phyloP scores from a whole-genome alignment of 148 eudicot species.

The Heliamphora exappendiculata region DNA sequence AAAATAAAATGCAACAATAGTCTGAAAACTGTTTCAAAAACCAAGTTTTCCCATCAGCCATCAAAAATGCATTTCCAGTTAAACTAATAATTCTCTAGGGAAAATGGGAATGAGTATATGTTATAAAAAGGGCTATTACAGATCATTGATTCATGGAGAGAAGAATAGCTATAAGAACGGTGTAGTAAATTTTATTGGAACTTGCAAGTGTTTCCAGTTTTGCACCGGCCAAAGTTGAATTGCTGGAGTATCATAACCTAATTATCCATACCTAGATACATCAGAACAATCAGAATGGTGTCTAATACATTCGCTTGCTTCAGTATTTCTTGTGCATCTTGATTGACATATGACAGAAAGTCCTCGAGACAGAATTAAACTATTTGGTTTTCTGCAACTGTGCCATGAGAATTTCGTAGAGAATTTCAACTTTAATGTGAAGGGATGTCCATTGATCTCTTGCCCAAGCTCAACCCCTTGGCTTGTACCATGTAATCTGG shows the following conservation, averaged over 20 bases:
- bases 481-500: constrained; percentile 25
- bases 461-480: constrained; percentile 34
- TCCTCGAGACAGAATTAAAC: constrained; percentile 21
- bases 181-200: not conserved
- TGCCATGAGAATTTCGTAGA: constrained; percentile 31
- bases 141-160: not conserved
- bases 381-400: constrained; percentile 25
- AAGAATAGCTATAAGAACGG: not conserved
- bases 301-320: constrained; percentile 39
- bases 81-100: not conserved
- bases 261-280: constrained; percentile 38
- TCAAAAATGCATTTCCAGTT: not conserved
- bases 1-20: not conserved
- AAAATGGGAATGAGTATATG: not conserved
- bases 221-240: not conserved
- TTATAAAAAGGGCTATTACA: not conserved
- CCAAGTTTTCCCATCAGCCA: not conserved
- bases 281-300: constrained; percentile 38
- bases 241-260: not conserved
- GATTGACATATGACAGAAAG: constrained; percentile 48
- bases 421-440: constrained; percentile 28
- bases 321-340: constrained; percentile 39
- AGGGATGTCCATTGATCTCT: constrained; percentile 30
- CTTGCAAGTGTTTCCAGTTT: not conserved
- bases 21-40: not conserved